Conservation (phyloP, 176 grass and related monocot genomes). For the Pharus latifolius region DNA sequence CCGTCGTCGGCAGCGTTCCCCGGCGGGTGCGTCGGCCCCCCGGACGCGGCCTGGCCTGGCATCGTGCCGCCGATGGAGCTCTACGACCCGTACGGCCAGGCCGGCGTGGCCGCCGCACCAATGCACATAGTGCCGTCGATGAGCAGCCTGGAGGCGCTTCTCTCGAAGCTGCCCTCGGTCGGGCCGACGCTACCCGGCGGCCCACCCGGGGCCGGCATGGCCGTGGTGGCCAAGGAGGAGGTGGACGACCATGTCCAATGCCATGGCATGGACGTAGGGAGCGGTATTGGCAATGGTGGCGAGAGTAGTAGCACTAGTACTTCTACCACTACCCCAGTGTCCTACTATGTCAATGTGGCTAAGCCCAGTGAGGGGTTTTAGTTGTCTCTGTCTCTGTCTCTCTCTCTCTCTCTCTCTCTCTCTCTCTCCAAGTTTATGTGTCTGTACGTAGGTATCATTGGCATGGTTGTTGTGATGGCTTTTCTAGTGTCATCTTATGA, state of each 20-base stretch:
- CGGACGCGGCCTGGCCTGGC: not conserved
- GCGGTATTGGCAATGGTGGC: not conserved
- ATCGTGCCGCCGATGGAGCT: slow-evolving; percentile 34
- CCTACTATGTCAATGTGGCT: slow-evolving; percentile 37
- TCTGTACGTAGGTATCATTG: not conserved
- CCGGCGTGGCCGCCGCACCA: not conserved
- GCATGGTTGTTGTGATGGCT: not conserved
- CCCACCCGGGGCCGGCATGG: not conserved
- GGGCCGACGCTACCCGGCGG: not conserved
- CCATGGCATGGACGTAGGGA: not conserved
- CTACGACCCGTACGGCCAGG: slow-evolving; percentile 35
- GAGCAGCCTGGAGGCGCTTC: slow-evolving; percentile 76
- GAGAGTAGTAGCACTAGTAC: not conserved
- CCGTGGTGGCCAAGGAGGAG: not conserved
- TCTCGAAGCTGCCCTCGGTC: slow-evolving; percentile 63
- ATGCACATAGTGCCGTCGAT: slow-evolving; percentile 59
- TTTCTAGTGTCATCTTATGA: not conserved
- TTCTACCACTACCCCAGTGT: not conserved
- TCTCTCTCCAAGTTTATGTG: not conserved
- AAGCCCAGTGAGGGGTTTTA: slow-evolving; percentile 20
- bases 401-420: no score
- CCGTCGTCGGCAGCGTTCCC: slow-evolving; percentile 69
- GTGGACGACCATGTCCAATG: not conserved
- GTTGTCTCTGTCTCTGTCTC: not conserved
- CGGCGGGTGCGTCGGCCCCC: not conserved